Base-by-base conservation (phyloP, 345 rosid genomes). In the Acer negundo region DNA sequence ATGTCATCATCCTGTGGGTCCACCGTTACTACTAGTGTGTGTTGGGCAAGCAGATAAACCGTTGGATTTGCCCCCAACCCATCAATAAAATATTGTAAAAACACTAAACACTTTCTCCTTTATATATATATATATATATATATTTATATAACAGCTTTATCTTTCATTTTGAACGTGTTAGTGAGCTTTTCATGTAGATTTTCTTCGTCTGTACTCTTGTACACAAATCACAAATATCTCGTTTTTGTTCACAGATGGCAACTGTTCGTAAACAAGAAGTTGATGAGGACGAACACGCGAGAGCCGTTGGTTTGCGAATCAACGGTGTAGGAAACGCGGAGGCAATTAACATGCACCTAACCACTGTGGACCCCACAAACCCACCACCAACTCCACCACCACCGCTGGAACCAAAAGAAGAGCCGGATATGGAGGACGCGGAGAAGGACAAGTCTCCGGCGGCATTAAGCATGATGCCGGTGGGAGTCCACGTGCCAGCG, bases 401-500 rank as follows among this genome's bases (percentile, higher is more conserved):
- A 12, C 58, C 73, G 23, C 49, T 77, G 7, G 81, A 73, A 19
- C 86, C 80, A 0, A 90, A 90, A 64, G 24, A 84, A 58, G 97
- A 92, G 77, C 89, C 86, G 5, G 81, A 84, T 61, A 17, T 72
- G 1, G 81, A 75, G 13, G 63, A 65, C n/a, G 28, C 44, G 1
- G 80, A 73, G 19, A 58, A 73, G 44, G 46, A 42, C 0, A 42
- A 51, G 44, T 22, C 81, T 1, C 16, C 68, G 1, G 19, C 69
- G 35, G 51, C 77, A 1, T 53, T 80, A 28, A 75, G 79, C 7
- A 71, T 58, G 56, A 66, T 72, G 82, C 81, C 86, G 4, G 65
- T 79, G 16, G 71, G 85, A 3, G 82, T 80, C 19, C 87, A 78
- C 26, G 78, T 75, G 22, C 89, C 93, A 22, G 47, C 87, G 7